Evolutionary conservation across 1,284 basidiomycete genomes (phyloP).

Genomic region (Moesziomyces sp.): DNA sequence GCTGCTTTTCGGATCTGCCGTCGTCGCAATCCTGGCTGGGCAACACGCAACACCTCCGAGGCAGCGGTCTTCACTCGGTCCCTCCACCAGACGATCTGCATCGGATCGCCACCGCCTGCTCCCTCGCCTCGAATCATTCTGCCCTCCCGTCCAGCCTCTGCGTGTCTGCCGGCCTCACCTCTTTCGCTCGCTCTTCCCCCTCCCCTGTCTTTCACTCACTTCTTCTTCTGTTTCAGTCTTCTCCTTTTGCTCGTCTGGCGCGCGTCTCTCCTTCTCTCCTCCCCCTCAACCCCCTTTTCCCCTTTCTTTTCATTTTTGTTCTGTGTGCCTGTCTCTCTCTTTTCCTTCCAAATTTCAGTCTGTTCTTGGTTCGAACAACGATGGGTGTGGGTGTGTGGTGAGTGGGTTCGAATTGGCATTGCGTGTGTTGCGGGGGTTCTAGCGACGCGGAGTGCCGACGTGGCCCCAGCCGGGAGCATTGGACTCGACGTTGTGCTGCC

Average conservation of each 20-base stretch:
- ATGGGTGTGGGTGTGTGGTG: background rate
- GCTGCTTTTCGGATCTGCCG: too few relatives aligned
- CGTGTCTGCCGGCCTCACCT: background rate
- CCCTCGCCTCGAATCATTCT: too few relatives aligned
- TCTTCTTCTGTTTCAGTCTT: background rate
- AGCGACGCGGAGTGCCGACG: conserved; percentile 13
- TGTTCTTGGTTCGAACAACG: conserved; percentile 2
- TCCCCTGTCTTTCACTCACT: background rate
- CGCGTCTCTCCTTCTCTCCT: too few relatives aligned
- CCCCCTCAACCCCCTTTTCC: too few relatives aligned
- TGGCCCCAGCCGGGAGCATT: conserved; percentile 55
- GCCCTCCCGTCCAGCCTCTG: background rate
- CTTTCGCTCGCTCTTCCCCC: background rate
- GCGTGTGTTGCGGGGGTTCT: too few relatives aligned
- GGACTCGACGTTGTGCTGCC: conserved; percentile 49
- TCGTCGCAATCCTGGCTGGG: too few relatives aligned
- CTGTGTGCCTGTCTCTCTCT: background rate
- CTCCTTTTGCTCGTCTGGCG: background rate
- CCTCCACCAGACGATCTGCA: too few relatives aligned
- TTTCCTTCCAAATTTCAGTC: conserved; percentile 6
- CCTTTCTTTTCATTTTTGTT: conserved; percentile 2
- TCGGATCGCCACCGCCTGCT: too few relatives aligned
- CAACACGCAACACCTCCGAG: too few relatives aligned
- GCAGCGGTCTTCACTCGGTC: too few relatives aligned
- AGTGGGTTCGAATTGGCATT: background rate